Evolutionary conservation across 2,329 filamentous ascomycete species (phyloP), one percentile per base, ranked within the genome.

Genomic region (Pseudocercospora eumusae): DNA sequence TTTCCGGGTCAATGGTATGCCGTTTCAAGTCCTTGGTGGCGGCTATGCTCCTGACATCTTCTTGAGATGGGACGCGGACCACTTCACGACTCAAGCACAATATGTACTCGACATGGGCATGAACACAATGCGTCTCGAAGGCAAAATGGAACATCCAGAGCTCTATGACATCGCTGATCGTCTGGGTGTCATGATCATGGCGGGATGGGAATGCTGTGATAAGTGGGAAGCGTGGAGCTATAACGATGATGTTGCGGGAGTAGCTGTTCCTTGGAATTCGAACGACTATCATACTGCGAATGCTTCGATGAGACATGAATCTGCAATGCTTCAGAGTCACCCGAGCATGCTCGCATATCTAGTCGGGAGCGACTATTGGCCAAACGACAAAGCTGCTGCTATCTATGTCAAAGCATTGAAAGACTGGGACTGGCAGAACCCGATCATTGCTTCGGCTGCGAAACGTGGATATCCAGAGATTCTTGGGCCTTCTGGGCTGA

Each of bases 141-240:
- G 60, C 60, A 62, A 62, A 20, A 40, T 57, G 44, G 55, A 57
- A 40, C 60, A 62, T 1, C 60, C 60, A 2, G 60, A 62, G 47
- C 55, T 62, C 3, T 62, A 62, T 25, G 60, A 57, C 7, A 58
- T 62, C n/a, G 28, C 55, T 13, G 60, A 62, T 31, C 54, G 55
- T 4, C 25, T 62, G 21, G 60, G 60, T 6, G 13, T 62, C 33
- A 62, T 62, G 60, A 40, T 62, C 55, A 62, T 62, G 54, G 31
- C 60, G 8, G 60, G 60, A 1, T 62, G 60, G 71, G 63, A 80
- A 79, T 0, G 79, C 77, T 0, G 77, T 75, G 2, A 78, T 60
- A 0, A 78, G 70, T 44, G 80, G 72, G 68, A 80, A 79, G 11
- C 71, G 64, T 65, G 80, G 78, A 20, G 74, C 74, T 4, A 72